These are phyloP conservation scores for Dipteronia dyeriana DNA, from an alignment of 345 rosid genomes.

Conservation along the genomic window DNA sequence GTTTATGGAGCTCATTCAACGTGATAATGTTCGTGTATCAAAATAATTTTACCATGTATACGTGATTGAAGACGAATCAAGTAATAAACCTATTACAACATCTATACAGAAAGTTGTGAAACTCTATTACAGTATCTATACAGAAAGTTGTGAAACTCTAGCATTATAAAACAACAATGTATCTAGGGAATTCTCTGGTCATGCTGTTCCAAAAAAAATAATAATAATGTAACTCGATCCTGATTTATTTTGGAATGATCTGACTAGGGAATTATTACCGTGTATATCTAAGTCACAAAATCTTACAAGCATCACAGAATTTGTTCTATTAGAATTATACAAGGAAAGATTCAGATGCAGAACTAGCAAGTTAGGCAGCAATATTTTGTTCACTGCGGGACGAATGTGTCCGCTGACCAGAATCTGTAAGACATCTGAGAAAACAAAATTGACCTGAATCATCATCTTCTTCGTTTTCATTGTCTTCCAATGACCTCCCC, in stretches of 20 bases:
- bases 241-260: no score
- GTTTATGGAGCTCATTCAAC: no score
- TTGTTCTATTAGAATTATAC: not conserved
- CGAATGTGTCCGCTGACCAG: not conserved
- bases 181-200: no score
- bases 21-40: no score
- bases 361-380: not conserved
- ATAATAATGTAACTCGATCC: no score
- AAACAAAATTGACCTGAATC: not conserved
- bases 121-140: no score
- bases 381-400: not conserved
- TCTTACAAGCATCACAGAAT: not conserved
- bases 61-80: no score
- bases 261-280: no score
- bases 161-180: not conserved
- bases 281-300: no score
- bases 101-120: not conserved
- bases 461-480: conserved; percentile 41
- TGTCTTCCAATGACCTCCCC: conserved; percentile 75
- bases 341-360: not conserved
- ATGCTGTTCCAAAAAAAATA: no score
- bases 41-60: no score
- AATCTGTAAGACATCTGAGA: not conserved
- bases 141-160: not conserved
- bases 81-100: not conserved